A percentile compares a stretch with the other conserved stretches of the same genome.
These are phyloP conservation scores for Circinella umbellata DNA, from an alignment of 371 early-diverging fungal species.

Conservation along the genomic window DNA sequence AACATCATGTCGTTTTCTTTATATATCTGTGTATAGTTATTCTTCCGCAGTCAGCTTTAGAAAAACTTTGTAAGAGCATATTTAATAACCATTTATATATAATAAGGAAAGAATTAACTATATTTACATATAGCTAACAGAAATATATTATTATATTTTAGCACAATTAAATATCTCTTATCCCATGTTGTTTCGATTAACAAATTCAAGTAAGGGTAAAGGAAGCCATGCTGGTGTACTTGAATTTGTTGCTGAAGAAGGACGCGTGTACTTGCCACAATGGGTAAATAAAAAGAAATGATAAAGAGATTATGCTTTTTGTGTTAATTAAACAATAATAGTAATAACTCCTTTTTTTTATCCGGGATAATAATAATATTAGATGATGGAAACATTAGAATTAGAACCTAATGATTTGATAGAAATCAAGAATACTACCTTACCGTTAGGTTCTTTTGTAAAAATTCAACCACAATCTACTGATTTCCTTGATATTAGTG, in stretches of 20 bases:
- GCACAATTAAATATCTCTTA: constrained; percentile 88
- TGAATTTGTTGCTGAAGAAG: constrained; percentile 99
- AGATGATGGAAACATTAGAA: constrained; percentile 94
- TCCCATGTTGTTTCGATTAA: constrained; percentile 91
- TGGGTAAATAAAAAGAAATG: constrained; percentile 73
- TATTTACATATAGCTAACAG: too few species aligned
- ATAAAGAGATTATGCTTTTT: too few species aligned
- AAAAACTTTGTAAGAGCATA: constrained; percentile 69
- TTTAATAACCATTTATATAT: too few species aligned
- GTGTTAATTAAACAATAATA: too few species aligned
- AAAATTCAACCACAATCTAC: constrained; percentile 98
- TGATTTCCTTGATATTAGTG: constrained; percentile 98
- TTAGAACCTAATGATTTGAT: constrained; percentile 81
- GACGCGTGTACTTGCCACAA: constrained; percentile 93
- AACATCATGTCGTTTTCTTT: not conserved
- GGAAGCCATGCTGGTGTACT: constrained; percentile 97
- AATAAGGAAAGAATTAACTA: too few species aligned
- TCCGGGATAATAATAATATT: not conserved
- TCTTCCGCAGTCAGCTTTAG: constrained; percentile 89
- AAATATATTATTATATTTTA: constrained; percentile 17
- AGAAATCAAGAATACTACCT: constrained; percentile 77
- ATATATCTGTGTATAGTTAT: constrained; percentile 62
- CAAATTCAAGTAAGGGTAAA: constrained; percentile 53
- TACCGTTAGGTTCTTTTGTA: constrained; percentile 92
- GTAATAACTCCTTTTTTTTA: too few species aligned